phyloP scores from a whole-genome alignment of 805 yeast species.

The Clavispora carvajalis region DNA sequence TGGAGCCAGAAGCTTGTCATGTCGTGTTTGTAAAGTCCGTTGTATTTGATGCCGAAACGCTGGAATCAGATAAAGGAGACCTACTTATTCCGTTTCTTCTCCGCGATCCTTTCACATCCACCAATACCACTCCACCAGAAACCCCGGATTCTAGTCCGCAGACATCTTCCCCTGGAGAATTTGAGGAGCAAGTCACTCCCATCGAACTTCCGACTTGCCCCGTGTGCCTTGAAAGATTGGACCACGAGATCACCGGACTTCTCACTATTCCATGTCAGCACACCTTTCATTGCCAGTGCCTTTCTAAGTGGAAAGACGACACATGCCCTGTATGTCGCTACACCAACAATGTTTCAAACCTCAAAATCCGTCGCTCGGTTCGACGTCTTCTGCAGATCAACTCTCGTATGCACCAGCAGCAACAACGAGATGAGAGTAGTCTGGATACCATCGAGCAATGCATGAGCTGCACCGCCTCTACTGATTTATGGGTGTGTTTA shows the following conservation, averaged over 20 bases:
- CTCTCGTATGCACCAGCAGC: conserved; percentile 15
- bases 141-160: conserved; percentile 2
- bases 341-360: conserved; percentile 44
- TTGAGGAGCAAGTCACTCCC: conserved; percentile 16
- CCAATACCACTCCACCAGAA: conserved; percentile 1
- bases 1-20: conserved; percentile 87
- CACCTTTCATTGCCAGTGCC: conserved; percentile 85
- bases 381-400: conserved; percentile 29
- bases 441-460: conserved; percentile 36
- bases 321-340: conserved; percentile 89
- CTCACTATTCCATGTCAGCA: conserved; percentile 90
- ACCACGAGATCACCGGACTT: conserved; percentile 71
- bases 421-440: conserved; percentile 1
- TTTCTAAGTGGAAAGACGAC: conserved; percentile 85
- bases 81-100: conserved; percentile 57
- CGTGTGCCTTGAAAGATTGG: conserved; percentile 86
- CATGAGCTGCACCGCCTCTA: conserved; percentile 49
- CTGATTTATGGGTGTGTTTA: conserved; percentile 82
- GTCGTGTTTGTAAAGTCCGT: conserved; percentile 65
- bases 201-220: conserved; percentile 88
- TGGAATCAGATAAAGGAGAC: conserved; percentile 12
- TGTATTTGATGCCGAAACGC: conserved; percentile 25
- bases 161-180: conserved; percentile 2
- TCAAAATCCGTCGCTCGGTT: conserved; percentile 27
- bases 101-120: conserved; percentile 65